Base-by-base conservation (phyloP, 805 yeast species). In the Lipomyces spencermartinsiae region DNA sequence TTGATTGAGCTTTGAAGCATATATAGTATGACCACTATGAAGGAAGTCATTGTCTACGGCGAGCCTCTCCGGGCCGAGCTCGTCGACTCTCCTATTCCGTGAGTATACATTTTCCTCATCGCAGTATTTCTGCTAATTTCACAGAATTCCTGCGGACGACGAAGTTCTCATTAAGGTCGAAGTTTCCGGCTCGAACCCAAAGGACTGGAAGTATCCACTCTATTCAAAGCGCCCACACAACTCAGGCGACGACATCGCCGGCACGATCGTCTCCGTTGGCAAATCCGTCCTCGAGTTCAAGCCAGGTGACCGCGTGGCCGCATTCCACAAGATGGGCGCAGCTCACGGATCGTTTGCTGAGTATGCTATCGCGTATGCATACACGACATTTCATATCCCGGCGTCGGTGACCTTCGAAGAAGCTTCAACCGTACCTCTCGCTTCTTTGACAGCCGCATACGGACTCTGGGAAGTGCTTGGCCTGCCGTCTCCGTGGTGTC, bases 191-290 rank as follows among this genome's bases (percentile, higher is more conserved):
- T 49, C 37, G 10, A 64, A 64, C 49, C 67, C 67, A 19, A 64
- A 64, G 61, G 67, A 64, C 58, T 64, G 67, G 67, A 64, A 64
- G 58, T 60, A 37, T 25, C 67, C 67, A 10, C 2, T 60, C 29
- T 59, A 22, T 33, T 31, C n/a, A 49, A 49, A 54, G n/a, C 43
- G 51, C 29, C 35, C 60, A 6, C 55, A 49, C 58, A 64, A 64
- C 51, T 64, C 67, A 22, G 67, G 67, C 49, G 67, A 64, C 33
- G 67, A 64, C 35, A 64, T 64, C 31, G 67, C 64, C 34, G 67
- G 67, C 19, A 16, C 34, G 5, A 37, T 64, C 56, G 67, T 60
- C 43, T 54, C 64, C 14, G 64, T 64, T 29, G 67, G 67, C 37
- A 25, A 39, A 16, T 14, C 35, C 14, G 67, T 64, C 25, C 14